Evolutionary conservation across 1,139 yeast species (phyloP).

Genomic region (Saccharomyces hybrid): DNA sequence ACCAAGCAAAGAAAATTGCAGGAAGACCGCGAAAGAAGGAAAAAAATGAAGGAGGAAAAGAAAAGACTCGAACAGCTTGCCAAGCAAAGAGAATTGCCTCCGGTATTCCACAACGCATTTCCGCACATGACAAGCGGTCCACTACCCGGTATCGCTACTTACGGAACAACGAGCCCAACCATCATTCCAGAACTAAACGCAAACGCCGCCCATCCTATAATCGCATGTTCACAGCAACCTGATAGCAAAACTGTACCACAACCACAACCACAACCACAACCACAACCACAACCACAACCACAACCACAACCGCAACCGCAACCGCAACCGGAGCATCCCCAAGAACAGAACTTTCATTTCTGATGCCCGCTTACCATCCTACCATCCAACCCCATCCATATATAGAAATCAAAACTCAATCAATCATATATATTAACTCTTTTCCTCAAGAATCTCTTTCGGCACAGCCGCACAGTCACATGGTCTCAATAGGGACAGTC

Average conservation of each 20-base stretch:
- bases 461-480: neutral
- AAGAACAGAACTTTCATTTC: neutral
- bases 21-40: slow-evolving; percentile 27
- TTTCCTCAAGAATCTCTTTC: neutral
- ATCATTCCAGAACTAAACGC: neutral
- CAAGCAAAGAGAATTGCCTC: neutral
- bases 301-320: neutral
- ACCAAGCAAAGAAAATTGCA: slow-evolving; percentile 20
- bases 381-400: neutral
- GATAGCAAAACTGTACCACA: neutral
- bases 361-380: neutral
- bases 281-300: too few relatives aligned
- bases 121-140: neutral
- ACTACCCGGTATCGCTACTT: neutral
- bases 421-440: neutral
- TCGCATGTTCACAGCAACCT: neutral
- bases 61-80: slow-evolving; percentile 7
- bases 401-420: neutral
- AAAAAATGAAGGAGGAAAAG: slow-evolving; percentile 18
- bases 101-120: neutral
- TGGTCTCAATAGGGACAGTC: neutral
- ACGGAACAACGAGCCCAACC: neutral
- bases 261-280: neutral
- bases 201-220: neutral
- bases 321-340: neutral